A percentile compares a stretch with the other conserved stretches of the same genome.
These are phyloP conservation scores for Colletotrichum sp. DNA, from an alignment of 2,329 filamentous ascomycete genomes.

Conservation along the genomic window DNA sequence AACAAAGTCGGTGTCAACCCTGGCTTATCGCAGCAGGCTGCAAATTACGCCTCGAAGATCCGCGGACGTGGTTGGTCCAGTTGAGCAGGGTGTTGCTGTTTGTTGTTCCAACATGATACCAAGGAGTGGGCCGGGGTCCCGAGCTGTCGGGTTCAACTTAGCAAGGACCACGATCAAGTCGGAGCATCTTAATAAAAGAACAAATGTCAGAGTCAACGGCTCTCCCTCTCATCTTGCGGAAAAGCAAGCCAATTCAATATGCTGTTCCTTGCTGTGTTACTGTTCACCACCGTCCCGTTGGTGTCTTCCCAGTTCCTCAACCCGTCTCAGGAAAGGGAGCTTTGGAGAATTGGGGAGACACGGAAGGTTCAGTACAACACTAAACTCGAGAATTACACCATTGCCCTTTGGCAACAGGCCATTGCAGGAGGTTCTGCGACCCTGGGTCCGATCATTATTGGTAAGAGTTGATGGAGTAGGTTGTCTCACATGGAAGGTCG, in stretches of 20 bases:
- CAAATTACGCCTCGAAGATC: neutral
- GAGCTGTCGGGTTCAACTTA: neutral
- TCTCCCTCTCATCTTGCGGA: neutral
- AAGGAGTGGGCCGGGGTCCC: neutral
- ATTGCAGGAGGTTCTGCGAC: slow-evolving; percentile 1
- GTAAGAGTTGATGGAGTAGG: neutral
- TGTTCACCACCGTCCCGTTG: neutral
- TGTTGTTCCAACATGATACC: neutral
- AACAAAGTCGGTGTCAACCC: neutral
- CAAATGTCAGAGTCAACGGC: neutral
- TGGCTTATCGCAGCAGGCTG: neutral
- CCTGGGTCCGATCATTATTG: slow-evolving; percentile 14
- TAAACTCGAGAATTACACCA: slow-evolving; percentile 23
- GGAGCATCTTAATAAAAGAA: neutral
- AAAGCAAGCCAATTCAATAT: neutral
- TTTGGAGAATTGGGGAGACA: slow-evolving; percentile 3
- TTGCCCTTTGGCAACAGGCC: slow-evolving; percentile 28
- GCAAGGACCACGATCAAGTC: neutral
- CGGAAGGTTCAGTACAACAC: slow-evolving; percentile 27
- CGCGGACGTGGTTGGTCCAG: neutral
- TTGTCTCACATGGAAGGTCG: neutral
- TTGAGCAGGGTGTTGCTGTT: neutral
- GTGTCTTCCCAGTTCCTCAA: neutral
- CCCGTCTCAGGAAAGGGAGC: neutral
- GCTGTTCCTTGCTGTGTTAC: neutral